Base-by-base conservation (phyloP, 108 stramenopile species). In the Discostella stelligeroides region DNA sequence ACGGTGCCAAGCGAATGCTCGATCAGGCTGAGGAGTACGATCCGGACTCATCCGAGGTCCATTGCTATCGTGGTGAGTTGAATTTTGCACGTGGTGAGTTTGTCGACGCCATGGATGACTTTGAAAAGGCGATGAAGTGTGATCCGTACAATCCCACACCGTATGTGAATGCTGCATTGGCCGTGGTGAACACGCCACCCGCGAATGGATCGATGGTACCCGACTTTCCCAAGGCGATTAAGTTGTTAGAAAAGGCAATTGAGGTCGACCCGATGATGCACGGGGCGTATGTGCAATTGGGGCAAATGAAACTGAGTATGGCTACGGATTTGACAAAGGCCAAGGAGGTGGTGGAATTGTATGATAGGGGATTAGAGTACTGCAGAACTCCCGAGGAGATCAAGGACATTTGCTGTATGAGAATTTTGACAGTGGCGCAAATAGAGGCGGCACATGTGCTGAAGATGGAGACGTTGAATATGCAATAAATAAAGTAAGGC, bases 101-200 rank as follows among this genome's bases (percentile, higher is more conserved):
- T 48, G 84, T 28, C 5, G 66, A 85, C 34, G 92, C 95, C 24
- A 81, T 77, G 60, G 63, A 55, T 27, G 81, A 89, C 25, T 96
- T 96, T 68, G 90, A 96, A 46, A 86, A 83, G 70, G 92, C 92
- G 4, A 92, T 92, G 57, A 73, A 82, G 48, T 82, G 87, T 50
- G 95, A 94, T 40, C 81, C 86, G 10, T 73, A 53, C 29, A 96
- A 94, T 75, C 92, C 92, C 13, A 92, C 90, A 14, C 88, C 95
- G n/a, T 96, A 92, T 60, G 91, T 96, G 8, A 96, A 96, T 68
- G 85, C 87, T 4, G 95, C 95, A 10, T 73, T 96, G 59, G 86
- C 92, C 13, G 75, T 91, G 4, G 67, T 94, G 67, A 94, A 96
- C 62, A 89, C 85, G 1, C 91, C 88, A 1, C 84, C 91, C 14